Evolutionary conservation across 1,139 yeast species (phyloP).

Genomic region (Suhomyces wounanorum): DNA sequence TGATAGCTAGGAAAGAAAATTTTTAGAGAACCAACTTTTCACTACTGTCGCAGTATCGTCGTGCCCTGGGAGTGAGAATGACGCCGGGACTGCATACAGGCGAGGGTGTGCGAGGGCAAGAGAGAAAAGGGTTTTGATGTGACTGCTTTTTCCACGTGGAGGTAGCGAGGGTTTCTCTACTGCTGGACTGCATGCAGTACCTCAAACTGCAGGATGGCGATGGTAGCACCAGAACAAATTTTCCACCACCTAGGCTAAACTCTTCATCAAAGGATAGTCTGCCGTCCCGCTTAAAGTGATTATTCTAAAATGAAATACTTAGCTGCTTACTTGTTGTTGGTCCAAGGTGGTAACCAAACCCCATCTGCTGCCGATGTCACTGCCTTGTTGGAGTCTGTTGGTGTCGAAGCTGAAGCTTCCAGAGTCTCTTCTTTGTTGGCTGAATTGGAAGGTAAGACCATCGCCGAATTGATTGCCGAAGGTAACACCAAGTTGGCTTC

Average conservation of each 20-base stretch:
- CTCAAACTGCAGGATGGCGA: conserved; percentile 3
- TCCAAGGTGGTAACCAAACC: conserved; percentile 80
- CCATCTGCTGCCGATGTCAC: conserved; percentile 76
- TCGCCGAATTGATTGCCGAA: conserved; percentile 73
- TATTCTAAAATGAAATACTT: conserved; percentile 79
- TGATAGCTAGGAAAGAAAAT: conserved; percentile 13
- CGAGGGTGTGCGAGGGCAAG: conserved; percentile 3
- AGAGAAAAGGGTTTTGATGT: conserved; percentile 10
- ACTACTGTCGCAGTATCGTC: conserved; percentile 8
- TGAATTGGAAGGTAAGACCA: conserved; percentile 76
- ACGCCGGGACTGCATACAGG: conserved; percentile 4
- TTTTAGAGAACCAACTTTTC: conserved; percentile 13
- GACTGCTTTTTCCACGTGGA: conserved; percentile 20
- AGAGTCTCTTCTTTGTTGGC: conserved; percentile 66
- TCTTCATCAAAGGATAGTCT: conserved; percentile 55
- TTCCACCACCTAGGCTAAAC: conserved; percentile 3
- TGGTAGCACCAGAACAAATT: conserved; percentile 7
- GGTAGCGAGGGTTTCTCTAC: not conserved
- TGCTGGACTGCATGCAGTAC: not conserved
- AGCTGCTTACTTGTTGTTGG: conserved; percentile 88
- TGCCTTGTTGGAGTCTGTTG: conserved; percentile 72
- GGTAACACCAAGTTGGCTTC: conserved; percentile 83
- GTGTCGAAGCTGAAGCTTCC: conserved; percentile 76
- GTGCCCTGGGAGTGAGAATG: conserved; percentile 11
- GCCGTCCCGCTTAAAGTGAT: conserved; percentile 60